phyloP scores from a whole-genome alignment of 176 grass and related monocot genomes.

The Oryza brachyantha region DNA sequence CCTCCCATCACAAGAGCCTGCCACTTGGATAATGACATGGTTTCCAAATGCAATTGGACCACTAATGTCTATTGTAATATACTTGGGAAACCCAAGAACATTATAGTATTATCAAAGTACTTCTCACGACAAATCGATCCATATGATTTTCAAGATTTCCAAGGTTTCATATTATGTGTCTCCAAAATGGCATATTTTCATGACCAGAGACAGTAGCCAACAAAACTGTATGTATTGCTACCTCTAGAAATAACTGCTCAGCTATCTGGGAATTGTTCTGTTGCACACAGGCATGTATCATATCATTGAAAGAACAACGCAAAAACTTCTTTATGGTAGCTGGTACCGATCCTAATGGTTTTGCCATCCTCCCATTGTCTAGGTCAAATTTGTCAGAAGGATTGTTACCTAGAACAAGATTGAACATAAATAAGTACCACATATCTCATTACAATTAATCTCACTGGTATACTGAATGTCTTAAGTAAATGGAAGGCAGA shows the following conservation, averaged over 20 bases:
- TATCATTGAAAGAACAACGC: constrained; percentile 83
- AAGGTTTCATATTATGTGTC: background rate
- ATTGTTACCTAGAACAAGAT: constrained; percentile 38
- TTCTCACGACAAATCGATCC: background rate
- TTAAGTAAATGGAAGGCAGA: constrained; percentile 28
- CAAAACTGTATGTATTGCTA: constrained; percentile 26
- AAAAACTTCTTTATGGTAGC: constrained; percentile 42
- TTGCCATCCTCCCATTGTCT: constrained; percentile 31
- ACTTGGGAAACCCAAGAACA: background rate
- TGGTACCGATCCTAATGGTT: constrained; percentile 30
- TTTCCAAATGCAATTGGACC: background rate
- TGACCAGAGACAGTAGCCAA: background rate
- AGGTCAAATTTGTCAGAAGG: constrained; percentile 28
- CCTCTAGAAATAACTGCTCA: constrained; percentile 82
- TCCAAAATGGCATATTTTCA: background rate
- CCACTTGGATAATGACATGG: too few species aligned
- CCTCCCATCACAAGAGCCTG: background rate
- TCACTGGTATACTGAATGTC: background rate
- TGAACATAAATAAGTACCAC: constrained; percentile 42
- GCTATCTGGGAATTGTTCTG: constrained; percentile 48
- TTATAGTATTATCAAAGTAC: background rate
- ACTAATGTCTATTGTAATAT: background rate
- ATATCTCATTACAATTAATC: constrained; percentile 7
- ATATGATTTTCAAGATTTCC: background rate
- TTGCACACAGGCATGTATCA: constrained; percentile 57